Conservation (phyloP, 257 asterid genomes). For the Solanum tarijense region DNA sequence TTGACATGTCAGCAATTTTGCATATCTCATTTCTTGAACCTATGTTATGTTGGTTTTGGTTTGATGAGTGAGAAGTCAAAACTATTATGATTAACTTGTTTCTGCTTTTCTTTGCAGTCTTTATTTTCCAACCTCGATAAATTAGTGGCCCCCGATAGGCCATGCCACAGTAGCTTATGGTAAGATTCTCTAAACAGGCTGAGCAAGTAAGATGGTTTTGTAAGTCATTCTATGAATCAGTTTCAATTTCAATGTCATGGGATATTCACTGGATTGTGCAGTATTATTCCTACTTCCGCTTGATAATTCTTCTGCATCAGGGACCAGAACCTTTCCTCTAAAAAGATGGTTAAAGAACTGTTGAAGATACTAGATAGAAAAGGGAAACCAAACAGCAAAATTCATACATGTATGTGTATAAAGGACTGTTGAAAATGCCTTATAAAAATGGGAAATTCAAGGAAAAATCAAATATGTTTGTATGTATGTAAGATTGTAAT, state of each 20-base stretch:
- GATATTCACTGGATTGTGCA: neutral
- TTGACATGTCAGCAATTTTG: neutral
- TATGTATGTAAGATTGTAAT: neutral
- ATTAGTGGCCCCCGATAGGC: slow-evolving; percentile 73
- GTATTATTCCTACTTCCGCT: neutral
- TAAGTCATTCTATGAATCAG: neutral
- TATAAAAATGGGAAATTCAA: neutral
- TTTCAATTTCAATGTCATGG: neutral
- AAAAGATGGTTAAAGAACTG: neutral
- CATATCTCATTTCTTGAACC: neutral
- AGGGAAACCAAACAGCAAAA: neutral
- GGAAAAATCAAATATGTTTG: neutral
- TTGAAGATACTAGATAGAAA: neutral
- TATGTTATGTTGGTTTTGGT: neutral
- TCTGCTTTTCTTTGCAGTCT: slow-evolving; percentile 40
- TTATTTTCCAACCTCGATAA: slow-evolving; percentile 72
- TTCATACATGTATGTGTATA: neutral
- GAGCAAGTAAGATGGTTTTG: neutral
- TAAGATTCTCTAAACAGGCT: slow-evolving; percentile 15
- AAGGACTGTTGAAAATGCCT: neutral
- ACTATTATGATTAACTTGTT: neutral
- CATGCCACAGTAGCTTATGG: slow-evolving; percentile 90
- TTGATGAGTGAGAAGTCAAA: neutral
- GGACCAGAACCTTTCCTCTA: neutral
- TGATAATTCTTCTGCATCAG: neutral